phyloP scores from a whole-genome alignment of 768 basidiomycete species.

The Boletus insuetus region DNA sequence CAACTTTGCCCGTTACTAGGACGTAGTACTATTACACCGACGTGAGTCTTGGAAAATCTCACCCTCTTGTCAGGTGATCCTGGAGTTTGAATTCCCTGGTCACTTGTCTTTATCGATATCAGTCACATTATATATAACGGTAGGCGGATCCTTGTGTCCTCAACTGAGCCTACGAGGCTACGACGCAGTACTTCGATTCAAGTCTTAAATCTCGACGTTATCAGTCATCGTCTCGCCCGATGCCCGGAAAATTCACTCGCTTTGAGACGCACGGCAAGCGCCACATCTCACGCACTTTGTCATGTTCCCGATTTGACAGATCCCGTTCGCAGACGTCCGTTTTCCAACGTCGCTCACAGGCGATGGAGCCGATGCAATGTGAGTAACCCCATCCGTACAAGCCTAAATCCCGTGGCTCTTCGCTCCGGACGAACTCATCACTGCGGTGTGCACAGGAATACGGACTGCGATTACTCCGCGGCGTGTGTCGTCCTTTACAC shows the following conservation, averaged over 20 bases:
- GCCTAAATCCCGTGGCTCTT: no score
- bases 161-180: conserved; percentile 11
- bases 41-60: no score
- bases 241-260: conserved; percentile 42
- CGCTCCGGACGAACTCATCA: neutral
- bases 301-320: neutral
- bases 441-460: conserved; percentile 57
- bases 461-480: conserved; percentile 91
- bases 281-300: neutral
- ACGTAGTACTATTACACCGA: no score
- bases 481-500: conserved; percentile 81
- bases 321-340: conserved; percentile 60
- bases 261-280: conserved; percentile 54
- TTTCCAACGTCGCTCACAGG: conserved; percentile 91
- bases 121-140: no score
- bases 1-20: no score
- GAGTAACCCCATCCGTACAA: neutral
- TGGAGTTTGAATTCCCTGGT: no score
- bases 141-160: neutral
- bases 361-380: conserved; percentile 93
- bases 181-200: neutral
- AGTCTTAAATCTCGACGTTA: neutral
- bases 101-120: no score
- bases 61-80: no score
- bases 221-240: neutral